Evolutionary conservation across 2,329 filamentous ascomycete genomes (phyloP), one percentile per base, ranked within the genome.

Genomic region (Diplodia scrobiculata): DNA sequence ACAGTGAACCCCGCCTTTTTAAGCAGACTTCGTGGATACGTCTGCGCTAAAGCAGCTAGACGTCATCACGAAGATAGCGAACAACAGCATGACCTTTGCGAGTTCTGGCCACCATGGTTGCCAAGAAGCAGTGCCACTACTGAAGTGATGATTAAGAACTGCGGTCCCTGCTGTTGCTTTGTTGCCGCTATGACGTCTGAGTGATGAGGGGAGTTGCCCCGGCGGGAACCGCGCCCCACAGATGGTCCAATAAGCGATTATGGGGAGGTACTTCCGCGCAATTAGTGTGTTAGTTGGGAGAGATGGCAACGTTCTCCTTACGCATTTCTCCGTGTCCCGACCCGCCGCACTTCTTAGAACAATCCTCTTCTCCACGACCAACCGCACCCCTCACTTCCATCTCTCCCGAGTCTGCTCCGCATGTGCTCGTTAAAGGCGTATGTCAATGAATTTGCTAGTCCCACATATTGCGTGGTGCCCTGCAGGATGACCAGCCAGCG

Each of bases 401-500:
- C 54, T 17, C 14, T 25, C 14, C 21, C 17, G 6, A 17, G 17
- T n/a, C 36, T 45, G 19, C 21, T n/a, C 34, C 54, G 54, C 54
- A 58, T 58, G 6, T 45, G 36, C 17, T 73, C 71, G 6, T 70
- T 71, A 6, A 68, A 72, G 5, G 69, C 38, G 45, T 73, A 73
- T 4, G 70, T 70, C 0, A 62, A 17, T 0, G 71, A 71, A 21
- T 73, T 73, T 0, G 71, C 71, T 0, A 72, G 21, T 0, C 71
- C 71, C 19, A 72, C 70, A 5, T 67, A 73, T 11, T 73, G 71
- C 19, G 71, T 72, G 1, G 66, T 69, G 34, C 67, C 67, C 53
- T 71, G 69, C 36, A 71, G 13, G 9, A 72, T 65, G 10, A 55
- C 45, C 25, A 73, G 36, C 5, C 53, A 58, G 2, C 63, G 51